These are phyloP conservation scores for Tinospora cordifolia DNA, from an alignment of 164 flowering plant species.

Conservation along the genomic window DNA sequence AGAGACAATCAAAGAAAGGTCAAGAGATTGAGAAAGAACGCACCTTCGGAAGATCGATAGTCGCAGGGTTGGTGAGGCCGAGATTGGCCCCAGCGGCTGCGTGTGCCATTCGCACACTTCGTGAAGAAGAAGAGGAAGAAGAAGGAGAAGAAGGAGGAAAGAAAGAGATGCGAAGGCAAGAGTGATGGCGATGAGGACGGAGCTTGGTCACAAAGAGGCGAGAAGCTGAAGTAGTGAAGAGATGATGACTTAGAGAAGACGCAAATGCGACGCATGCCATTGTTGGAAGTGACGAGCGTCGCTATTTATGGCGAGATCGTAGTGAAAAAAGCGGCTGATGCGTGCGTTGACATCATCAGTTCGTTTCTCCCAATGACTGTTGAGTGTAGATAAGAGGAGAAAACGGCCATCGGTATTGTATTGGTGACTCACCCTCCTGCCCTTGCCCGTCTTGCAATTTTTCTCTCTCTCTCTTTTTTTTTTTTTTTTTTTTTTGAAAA, in stretches of 20 bases:
- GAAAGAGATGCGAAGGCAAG: background rate
- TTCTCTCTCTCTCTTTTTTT: too few species aligned
- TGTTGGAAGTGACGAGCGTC: background rate
- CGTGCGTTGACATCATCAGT: background rate
- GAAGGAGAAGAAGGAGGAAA: background rate
- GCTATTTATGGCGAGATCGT: background rate
- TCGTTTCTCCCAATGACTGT: too few species aligned
- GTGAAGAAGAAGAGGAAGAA: background rate
- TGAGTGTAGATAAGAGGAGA: too few species aligned
- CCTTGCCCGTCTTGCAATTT: too few species aligned
- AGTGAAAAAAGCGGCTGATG: background rate
- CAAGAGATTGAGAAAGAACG: slow-evolving; percentile 4
- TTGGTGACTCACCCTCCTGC: too few species aligned
- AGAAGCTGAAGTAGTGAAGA: slow-evolving; percentile 25
- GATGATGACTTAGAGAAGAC: slow-evolving; percentile 6
- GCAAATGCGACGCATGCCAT: slow-evolving; percentile 11
- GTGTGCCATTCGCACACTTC: slow-evolving; percentile 25
- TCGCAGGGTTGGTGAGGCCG: slow-evolving; percentile 40
- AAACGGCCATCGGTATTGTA: too few species aligned
- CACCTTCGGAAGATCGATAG: slow-evolving; percentile 30
- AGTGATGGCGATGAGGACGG: background rate
- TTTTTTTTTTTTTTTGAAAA: too few species aligned
- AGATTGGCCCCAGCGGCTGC: slow-evolving; percentile 30
- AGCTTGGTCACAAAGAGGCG: background rate
- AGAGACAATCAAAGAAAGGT: background rate